Evolutionary conservation across 73 alveolate genomes (phyloP).

Genomic region (Chromera velia): DNA sequence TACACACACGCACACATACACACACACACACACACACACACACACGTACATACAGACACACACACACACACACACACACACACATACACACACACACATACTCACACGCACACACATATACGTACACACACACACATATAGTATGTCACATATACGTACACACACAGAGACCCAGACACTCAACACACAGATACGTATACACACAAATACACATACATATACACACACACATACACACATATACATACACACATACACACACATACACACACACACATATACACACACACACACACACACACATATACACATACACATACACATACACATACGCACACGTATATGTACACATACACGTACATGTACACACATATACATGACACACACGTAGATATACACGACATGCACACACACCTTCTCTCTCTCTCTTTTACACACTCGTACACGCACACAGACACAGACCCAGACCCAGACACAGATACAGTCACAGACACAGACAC

Average conservation of each 20-base stretch:
- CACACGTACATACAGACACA: background rate
- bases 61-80: background rate
- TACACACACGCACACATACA: conserved; percentile 4
- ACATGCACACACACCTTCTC: too few species aligned
- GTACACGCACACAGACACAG: too few species aligned
- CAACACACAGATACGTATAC: too few species aligned
- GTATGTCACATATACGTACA: background rate
- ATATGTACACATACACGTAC: background rate
- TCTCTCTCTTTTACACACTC: too few species aligned
- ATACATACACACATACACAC: background rate
- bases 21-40: background rate
- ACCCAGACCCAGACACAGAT: too few species aligned
- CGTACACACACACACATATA: background rate
- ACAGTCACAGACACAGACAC: too few species aligned
- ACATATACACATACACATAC: background rate
- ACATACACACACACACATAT: background rate
- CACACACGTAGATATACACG: too few species aligned
- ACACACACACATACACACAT: too few species aligned
- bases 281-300: background rate
- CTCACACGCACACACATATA: background rate
- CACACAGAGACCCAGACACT: background rate
- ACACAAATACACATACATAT: too few species aligned
- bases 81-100: too few species aligned
- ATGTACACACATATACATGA: background rate
- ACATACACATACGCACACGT: background rate